phyloP scores from a whole-genome alignment of 2,329 filamentous ascomycete genomes.

The Coleophoma crateriformis region DNA sequence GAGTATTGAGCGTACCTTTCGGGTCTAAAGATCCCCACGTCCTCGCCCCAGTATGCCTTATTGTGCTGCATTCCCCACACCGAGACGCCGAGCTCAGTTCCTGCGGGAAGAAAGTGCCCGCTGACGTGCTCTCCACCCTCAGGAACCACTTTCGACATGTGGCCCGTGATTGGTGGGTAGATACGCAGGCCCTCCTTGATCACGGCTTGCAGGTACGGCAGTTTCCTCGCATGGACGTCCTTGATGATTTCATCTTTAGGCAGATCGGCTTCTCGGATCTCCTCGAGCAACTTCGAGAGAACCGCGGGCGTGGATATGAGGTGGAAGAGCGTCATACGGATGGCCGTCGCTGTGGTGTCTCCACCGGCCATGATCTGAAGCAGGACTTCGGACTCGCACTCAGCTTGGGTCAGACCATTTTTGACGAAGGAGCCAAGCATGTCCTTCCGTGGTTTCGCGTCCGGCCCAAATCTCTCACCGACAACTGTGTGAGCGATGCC shows the following conservation, averaged over 20 bases:
- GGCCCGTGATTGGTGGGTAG: slow-evolving; percentile 29
- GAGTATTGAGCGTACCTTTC: slow-evolving; percentile 21
- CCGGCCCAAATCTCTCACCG: background rate
- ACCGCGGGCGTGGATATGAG: slow-evolving; percentile 43
- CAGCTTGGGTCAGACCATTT: slow-evolving; percentile 36
- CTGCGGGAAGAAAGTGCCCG: slow-evolving; percentile 3
- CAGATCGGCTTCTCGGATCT: slow-evolving; percentile 28
- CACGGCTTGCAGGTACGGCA: slow-evolving; percentile 26
- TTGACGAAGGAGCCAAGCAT: background rate
- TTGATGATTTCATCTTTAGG: background rate
- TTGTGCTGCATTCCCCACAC: slow-evolving; percentile 29
- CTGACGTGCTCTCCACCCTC: background rate
- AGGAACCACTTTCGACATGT: background rate
- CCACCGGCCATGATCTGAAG: slow-evolving; percentile 31
- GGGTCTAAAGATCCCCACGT: slow-evolving; percentile 37
- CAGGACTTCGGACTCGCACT: slow-evolving; percentile 36
- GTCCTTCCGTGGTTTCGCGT: background rate
- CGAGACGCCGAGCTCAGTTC: slow-evolving; percentile 8
- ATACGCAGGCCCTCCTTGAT: slow-evolving; percentile 41
- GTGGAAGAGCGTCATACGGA: slow-evolving; percentile 46
- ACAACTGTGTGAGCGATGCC: background rate
- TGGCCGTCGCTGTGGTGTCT: slow-evolving; percentile 35
- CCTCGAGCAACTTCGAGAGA: slow-evolving; percentile 36
- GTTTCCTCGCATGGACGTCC: background rate
- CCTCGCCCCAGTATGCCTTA: slow-evolving; percentile 30